Evolutionary conservation across 83 land plant genomes (phyloP).

Genomic region (Diphasiastrum complanatum): DNA sequence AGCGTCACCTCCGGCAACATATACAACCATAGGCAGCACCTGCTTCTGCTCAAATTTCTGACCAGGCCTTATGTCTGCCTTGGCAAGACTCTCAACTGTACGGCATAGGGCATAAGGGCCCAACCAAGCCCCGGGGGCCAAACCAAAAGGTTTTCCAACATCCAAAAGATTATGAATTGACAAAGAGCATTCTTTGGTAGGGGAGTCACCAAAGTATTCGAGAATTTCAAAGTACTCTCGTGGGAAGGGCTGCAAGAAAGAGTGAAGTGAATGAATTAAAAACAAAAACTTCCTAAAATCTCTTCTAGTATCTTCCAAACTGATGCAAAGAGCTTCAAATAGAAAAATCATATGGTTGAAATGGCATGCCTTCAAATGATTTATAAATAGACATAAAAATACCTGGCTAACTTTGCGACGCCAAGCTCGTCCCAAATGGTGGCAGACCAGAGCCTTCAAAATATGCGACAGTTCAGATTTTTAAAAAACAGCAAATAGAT

Average conservation of each 20-base stretch:
- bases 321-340: not conserved
- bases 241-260: slow-evolving; percentile 13
- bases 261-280: not conserved
- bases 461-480: not conserved
- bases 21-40: slow-evolving; percentile 12
- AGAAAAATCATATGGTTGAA: not conserved
- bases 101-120: slow-evolving; percentile 21
- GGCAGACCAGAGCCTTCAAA: slow-evolving; percentile 62
- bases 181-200: slow-evolving; percentile 1
- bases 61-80: too few species aligned
- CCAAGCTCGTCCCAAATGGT: slow-evolving; percentile 70
- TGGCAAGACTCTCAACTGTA: slow-evolving; percentile 8
- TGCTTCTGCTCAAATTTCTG: not conserved
- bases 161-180: slow-evolving; percentile 11
- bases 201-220: slow-evolving; percentile 17
- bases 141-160: slow-evolving; percentile 13
- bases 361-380: too few species aligned
- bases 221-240: slow-evolving; percentile 20
- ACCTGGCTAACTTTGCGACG: slow-evolving; percentile 55
- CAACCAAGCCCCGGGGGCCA: slow-evolving; percentile 16
- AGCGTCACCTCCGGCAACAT: slow-evolving; percentile 16
- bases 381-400: too few species aligned
- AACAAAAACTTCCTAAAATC: slow-evolving; percentile 1
- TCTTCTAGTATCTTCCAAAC: not conserved
- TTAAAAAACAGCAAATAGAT: not conserved